Conservation (phyloP, 208 protist genomes). For the Acanthamoeba healyi region DNA sequence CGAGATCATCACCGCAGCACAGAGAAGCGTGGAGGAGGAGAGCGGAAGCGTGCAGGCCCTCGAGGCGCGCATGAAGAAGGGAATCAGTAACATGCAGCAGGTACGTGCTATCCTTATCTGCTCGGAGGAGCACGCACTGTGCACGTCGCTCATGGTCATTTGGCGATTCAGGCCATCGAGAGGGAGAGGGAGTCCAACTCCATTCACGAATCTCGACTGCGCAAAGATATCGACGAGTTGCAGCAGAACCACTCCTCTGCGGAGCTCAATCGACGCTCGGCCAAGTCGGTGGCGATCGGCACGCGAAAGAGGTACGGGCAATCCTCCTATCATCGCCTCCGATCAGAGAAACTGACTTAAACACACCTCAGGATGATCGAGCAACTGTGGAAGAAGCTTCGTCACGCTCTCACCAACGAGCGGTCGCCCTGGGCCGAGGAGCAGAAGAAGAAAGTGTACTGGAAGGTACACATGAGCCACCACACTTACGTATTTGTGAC, state of each 20-base stretch:
- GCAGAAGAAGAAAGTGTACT: background rate
- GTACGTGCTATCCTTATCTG: no score
- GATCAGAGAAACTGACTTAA: no score
- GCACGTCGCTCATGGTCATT: no score
- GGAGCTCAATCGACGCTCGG: background rate
- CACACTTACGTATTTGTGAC: no score
- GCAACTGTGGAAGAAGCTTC: slow-evolving; percentile 16
- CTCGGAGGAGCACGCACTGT: no score
- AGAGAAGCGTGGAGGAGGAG: background rate
- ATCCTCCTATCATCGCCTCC: background rate
- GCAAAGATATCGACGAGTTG: slow-evolving; percentile 7
- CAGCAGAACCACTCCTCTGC: background rate
- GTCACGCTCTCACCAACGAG: slow-evolving; percentile 1
- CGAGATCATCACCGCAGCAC: slow-evolving; percentile 14
- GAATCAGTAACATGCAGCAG: slow-evolving; percentile 11
- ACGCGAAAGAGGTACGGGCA: background rate
- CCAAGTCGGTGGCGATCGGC: background rate
- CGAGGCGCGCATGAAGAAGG: background rate
- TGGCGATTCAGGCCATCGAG: background rate
- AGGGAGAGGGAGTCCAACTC: slow-evolving; percentile 11
- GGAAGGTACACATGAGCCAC: slow-evolving; percentile 60
- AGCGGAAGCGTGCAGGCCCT: slow-evolving; percentile 7
- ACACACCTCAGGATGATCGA: slow-evolving; percentile 46
- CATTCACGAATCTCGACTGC: slow-evolving; percentile 1
- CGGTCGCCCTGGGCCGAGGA: slow-evolving; percentile 44